Evolutionary conservation across 768 basidiomycete species (phyloP), one percentile per base, ranked within the genome.

Genomic region (Boletus pseudo-olivaceus): DNA sequence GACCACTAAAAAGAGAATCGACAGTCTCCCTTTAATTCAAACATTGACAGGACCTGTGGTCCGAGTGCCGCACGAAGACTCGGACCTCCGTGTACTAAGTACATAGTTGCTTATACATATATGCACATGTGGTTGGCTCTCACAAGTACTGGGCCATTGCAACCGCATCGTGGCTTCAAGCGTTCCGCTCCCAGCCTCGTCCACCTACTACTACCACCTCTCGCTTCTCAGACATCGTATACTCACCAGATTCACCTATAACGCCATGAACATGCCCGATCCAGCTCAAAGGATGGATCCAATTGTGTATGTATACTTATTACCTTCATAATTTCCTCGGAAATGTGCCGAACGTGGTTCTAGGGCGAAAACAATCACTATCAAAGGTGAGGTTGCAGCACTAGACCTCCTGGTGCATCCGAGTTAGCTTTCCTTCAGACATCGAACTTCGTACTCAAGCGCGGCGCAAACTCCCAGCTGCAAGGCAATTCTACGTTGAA

Each of bases 401-500:
- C 47, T 46, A 1, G 23, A 37, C 27, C n/a, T 42, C 38, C 8
- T 2, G 0, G 19, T 35, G 5, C 26, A 3, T 44, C 3, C 12
- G 10, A 11, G 49, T 26, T 46, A 15, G 35, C 19, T 11, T 34
- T 11, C 32, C 7, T 19, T 47, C 41, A 62, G 61, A 41, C 29
- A 47, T 62, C 17, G 44, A 60, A 37, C 61, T 62, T 51, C 39
- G 35, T 8, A 51, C 51, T 23, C 51, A 51, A 33, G 26, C 27
- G 3, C 51, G 49, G 35, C 51, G 42, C 11, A 61, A 29, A 20
- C 3, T 44, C 11, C 20, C 39, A 19, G 38, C 51, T 11, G 49
- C 53, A 20, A 60, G 34, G 27, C 57, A 46, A 35, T 64, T 64
- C 35, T 40, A 37, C 2, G 35, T 62, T 29, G 62, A 39, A 42